phyloP scores from a whole-genome alignment of 1,284 basidiomycete species.

The Sporisorium scitamineum region DNA sequence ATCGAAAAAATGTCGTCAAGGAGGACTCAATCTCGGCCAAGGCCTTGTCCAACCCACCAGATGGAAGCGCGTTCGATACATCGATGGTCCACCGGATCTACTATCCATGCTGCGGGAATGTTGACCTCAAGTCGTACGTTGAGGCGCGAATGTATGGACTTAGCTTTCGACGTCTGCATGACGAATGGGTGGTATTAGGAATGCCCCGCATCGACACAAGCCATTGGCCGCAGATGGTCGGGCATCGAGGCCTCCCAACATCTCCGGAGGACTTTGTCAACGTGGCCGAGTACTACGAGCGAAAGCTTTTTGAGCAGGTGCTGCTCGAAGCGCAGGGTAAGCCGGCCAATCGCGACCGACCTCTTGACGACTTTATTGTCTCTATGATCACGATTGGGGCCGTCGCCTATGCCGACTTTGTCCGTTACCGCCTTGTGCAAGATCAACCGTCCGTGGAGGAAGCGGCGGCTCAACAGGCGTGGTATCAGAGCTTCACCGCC shows the following conservation, averaged over 20 bases:
- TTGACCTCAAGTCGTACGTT: conserved; percentile 27
- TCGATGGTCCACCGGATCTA: conserved; percentile 12
- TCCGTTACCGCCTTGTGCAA: conserved; percentile 11
- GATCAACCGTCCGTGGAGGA: conserved; percentile 12
- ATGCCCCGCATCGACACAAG: conserved; percentile 29
- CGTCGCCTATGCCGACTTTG: conserved; percentile 30
- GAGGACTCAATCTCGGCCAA: background rate
- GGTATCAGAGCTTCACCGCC: conserved; percentile 35
- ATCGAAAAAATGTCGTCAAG: background rate
- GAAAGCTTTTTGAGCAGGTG: conserved; percentile 31
- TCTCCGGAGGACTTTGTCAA: conserved; percentile 22
- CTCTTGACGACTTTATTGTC: conserved; percentile 35
- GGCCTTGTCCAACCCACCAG: background rate
- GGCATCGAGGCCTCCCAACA: conserved; percentile 32
- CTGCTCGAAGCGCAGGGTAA: conserved; percentile 26
- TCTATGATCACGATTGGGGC: conserved; percentile 29
- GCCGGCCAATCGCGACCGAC: conserved; percentile 31
- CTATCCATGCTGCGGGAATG: conserved; percentile 38
- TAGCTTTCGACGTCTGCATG: conserved; percentile 38
- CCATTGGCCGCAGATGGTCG: conserved; percentile 39
- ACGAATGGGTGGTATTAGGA: conserved; percentile 41
- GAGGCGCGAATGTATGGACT: conserved; percentile 36
- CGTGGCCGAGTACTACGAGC: conserved; percentile 35
- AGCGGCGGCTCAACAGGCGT: conserved; percentile 5
- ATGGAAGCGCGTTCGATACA: background rate